Base-by-base conservation (phyloP, 2,329 filamentous ascomycete genomes). In the Colletotrichum trifolii region DNA sequence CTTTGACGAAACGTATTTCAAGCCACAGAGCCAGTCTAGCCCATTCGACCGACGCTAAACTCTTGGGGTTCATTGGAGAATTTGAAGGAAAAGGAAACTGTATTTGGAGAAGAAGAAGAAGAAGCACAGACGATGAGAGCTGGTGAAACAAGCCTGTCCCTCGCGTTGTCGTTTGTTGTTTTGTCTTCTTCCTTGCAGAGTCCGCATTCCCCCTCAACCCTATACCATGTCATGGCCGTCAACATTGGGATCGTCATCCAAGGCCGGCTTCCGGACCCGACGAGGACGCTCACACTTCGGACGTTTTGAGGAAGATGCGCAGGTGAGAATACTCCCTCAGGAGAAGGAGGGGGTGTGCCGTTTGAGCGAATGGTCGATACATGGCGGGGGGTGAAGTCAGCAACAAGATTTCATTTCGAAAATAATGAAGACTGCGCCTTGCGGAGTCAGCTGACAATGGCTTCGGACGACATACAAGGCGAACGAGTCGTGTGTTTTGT, bases 271-370 rank as follows among this genome's bases (percentile, higher is more conserved):
- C 54, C 46, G 54, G 54, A 46, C 17, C 54, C 54, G 56, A 50
- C 17, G 17, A 33, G 25, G 33, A 46, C 6, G 49, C 50, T 64
- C 61, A 50, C 49, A 61, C 61, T 55, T 64, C 61, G 56, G 61
- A 64, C 55, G 61, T 61, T 55, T 61, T 17, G 45, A 50, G 50
- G 46, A 56, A 49, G 17, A 35, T 39, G 48, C 17, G 54, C 15
- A 46, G n/a, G 54, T n/a, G 46, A 48, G 13, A n/a, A 25, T 25
- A 5, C 25, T 25, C 4, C 3, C 3, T 25, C 25, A 25, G 25
- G 25, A 25, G 25, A 25, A 25, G 4, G 25, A 25, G 25, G 25
- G 25, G 25, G 25, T 25, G 25, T 25, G 25, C 4, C 25, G 25
- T 4, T 25, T 25, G 25, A 25, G 25, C 25, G 46, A 4, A 17